Evolutionary conservation across 2,329 filamentous ascomycete genomes (phyloP).

Genomic region (Sporothrix schenckii): DNA sequence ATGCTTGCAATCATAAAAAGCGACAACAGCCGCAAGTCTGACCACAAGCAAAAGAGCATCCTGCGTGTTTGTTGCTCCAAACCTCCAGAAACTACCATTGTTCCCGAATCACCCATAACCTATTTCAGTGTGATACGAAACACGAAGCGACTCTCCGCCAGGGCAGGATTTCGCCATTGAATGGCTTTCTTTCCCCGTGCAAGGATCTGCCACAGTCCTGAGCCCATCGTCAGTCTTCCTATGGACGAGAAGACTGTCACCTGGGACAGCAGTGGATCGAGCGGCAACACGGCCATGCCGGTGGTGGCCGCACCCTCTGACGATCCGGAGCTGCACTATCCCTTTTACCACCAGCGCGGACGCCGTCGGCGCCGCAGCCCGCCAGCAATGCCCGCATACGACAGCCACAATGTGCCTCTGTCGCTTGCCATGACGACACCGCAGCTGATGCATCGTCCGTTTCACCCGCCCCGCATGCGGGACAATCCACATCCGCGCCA

Average conservation of each 20-base stretch:
- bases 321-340: slow-evolving; percentile 21
- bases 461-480: neutral
- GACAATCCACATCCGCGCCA: slow-evolving; percentile 27
- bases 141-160: neutral
- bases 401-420: neutral
- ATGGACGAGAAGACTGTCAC: slow-evolving; percentile 5
- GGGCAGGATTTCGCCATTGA: neutral
- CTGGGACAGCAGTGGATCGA: neutral
- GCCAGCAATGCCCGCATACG: slow-evolving; percentile 7
- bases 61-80: neutral
- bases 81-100: neutral
- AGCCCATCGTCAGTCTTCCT: neutral
- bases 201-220: slow-evolving; percentile 24
- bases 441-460: neutral
- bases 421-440: slow-evolving; percentile 22
- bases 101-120: neutral
- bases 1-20: neutral
- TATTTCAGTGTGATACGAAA: too few relatives aligned
- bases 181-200: slow-evolving; percentile 19
- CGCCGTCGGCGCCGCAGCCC: slow-evolving; percentile 33
- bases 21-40: neutral
- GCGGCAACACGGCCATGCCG: neutral
- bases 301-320: neutral
- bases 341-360: slow-evolving; percentile 25
- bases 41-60: neutral